These are phyloP conservation scores for Lactuca saligna DNA, from an alignment of 129 eudicot species.

Conservation along the genomic window DNA sequence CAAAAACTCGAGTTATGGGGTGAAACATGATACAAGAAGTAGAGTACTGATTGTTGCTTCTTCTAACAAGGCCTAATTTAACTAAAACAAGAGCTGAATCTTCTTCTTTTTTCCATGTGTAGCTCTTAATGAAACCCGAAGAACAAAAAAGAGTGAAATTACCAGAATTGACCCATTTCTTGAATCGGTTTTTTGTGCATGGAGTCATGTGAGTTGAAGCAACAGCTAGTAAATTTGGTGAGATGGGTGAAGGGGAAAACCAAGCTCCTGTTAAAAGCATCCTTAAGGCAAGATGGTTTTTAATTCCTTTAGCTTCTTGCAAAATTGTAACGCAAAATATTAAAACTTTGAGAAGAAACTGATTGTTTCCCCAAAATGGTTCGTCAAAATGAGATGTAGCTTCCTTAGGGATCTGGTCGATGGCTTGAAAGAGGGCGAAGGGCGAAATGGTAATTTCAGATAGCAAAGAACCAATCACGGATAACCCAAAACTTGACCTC, in stretches of 20 bases:
- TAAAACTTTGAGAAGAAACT: conserved; percentile 59
- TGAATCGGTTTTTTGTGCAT: conserved; percentile 35
- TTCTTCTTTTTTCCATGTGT: conserved; percentile 69
- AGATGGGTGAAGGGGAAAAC: conserved; percentile 76
- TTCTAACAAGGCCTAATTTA: conserved; percentile 68
- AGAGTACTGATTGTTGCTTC: conserved; percentile 43
- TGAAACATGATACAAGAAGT: conserved; percentile 71
- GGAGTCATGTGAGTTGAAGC: conserved; percentile 58
- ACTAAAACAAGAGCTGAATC: conserved; percentile 78
- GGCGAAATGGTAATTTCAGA: conserved; percentile 69
- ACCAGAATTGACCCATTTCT: conserved; percentile 61
- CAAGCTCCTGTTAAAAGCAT: conserved; percentile 87
- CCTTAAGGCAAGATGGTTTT: conserved; percentile 54
- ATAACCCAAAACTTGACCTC: conserved; percentile 68
- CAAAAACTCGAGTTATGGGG: conserved; percentile 61
- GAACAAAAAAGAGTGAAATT: conserved; percentile 48
- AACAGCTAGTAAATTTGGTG: conserved; percentile 60
- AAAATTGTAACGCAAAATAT: conserved; percentile 56
- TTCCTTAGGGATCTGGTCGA: conserved; percentile 38
- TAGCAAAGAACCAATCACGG: conserved; percentile 65
- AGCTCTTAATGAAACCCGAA: conserved; percentile 50
- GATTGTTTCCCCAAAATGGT: conserved; percentile 54
- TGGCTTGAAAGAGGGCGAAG: conserved; percentile 66
- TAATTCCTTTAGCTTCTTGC: conserved; percentile 49
- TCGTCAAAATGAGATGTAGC: conserved; percentile 39